phyloP scores from a whole-genome alignment of 345 rosid species.

The Mallotus nudiflorus region DNA sequence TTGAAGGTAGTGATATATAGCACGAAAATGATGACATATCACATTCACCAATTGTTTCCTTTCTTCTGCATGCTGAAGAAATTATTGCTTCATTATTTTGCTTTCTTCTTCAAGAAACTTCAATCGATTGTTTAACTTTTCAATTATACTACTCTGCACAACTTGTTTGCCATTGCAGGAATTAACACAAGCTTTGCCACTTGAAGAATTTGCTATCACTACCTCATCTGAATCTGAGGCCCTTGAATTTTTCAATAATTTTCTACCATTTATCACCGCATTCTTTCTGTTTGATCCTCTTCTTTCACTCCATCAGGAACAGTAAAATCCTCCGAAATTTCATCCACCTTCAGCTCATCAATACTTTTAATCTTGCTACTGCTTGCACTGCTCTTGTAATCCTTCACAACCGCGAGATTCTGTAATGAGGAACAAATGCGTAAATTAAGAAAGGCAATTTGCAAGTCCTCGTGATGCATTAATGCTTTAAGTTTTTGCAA shows the following conservation, averaged over 20 bases:
- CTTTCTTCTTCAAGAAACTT: slow-evolving; percentile 48
- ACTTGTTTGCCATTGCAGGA: slow-evolving; percentile 14
- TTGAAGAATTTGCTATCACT: slow-evolving; percentile 3
- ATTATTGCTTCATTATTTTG: slow-evolving; percentile 30
- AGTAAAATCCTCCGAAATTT: not conserved
- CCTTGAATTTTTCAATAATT: slow-evolving; percentile 5
- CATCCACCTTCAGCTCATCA: slow-evolving; percentile 5
- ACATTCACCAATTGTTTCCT: slow-evolving; percentile 33
- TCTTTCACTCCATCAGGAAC: not conserved
- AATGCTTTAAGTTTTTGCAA: slow-evolving; percentile 11
- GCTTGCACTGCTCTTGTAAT: slow-evolving; percentile 5
- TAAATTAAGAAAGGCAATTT: slow-evolving; percentile 12
- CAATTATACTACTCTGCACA: slow-evolving; percentile 20
- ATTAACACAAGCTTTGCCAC: not conserved
- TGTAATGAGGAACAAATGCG: not conserved
- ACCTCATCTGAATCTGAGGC: slow-evolving; percentile 3
- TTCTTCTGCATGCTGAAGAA: slow-evolving; percentile 35
- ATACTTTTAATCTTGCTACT: slow-evolving; percentile 5
- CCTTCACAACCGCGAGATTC: slow-evolving; percentile 5
- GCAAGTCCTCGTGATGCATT: slow-evolving; percentile 1
- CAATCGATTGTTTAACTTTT: slow-evolving; percentile 30
- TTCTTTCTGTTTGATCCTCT: not conserved
- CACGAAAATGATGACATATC: slow-evolving; percentile 29
- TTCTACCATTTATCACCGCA: not conserved
- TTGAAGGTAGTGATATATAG: slow-evolving; percentile 4